Conservation (phyloP, 345 rosid genomes). For the Brassica juncea region DNA sequence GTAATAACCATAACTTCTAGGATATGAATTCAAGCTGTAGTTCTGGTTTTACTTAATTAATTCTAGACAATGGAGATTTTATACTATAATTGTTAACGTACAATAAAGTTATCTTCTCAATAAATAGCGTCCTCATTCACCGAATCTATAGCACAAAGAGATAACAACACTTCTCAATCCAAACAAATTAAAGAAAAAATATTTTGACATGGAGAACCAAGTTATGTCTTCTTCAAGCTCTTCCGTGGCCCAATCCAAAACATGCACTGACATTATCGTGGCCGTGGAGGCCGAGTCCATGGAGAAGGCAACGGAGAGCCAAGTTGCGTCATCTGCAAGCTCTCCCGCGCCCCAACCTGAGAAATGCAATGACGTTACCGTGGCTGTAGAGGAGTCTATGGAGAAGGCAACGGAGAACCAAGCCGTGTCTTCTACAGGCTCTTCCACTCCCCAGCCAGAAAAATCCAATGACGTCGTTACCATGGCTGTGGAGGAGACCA, state of each 20-base stretch:
- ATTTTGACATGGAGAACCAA: constrained; percentile 24
- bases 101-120: constrained; percentile 15
- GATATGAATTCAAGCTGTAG: constrained; percentile 15
- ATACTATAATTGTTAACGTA: constrained; percentile 28
- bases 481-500: neutral
- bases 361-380: neutral
- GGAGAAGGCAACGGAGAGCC: neutral
- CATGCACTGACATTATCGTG: neutral
- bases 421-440: neutral
- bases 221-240: constrained; percentile 33
- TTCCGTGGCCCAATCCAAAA: constrained; percentile 6
- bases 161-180: constrained; percentile 16
- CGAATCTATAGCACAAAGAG: constrained; percentile 33
- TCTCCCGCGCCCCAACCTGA: neutral
- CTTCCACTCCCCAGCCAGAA: neutral
- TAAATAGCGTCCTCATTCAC: constrained; percentile 26
- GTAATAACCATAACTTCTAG: constrained; percentile 25
- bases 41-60: constrained; percentile 13
- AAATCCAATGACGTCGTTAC: neutral
- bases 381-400: neutral
- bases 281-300: neutral
- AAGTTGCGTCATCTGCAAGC: neutral
- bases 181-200: neutral
- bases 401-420: neutral
- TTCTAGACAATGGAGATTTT: constrained; percentile 19